A percentile compares a stretch with the other conserved stretches of the same genome.
phyloP scores from a whole-genome alignment of 1,284 basidiomycete species.

The Pseudozyma tsukubaensis region DNA sequence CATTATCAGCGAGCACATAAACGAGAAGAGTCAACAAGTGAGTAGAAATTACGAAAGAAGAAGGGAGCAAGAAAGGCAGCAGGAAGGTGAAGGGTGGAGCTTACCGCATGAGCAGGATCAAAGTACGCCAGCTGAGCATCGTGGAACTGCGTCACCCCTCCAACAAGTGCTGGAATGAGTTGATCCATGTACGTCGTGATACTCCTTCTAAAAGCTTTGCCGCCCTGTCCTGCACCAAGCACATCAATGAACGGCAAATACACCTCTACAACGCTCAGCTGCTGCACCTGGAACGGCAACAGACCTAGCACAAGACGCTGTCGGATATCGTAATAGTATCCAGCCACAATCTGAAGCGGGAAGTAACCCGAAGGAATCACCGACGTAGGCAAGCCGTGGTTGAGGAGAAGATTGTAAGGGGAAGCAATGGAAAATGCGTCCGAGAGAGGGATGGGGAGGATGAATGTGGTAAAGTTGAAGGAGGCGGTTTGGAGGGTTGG shows the following conservation, averaged over 20 bases:
- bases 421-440: constrained; percentile 15
- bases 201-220: constrained; percentile 17
- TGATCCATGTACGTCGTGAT: constrained; percentile 21
- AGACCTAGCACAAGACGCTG: constrained; percentile 8
- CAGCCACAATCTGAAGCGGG: constrained; percentile 10
- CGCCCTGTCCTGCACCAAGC: constrained; percentile 6
- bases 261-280: constrained; percentile 15
- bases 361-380: constrained; percentile 23
- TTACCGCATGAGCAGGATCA: constrained; percentile 23
- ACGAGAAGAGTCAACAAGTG: background rate
- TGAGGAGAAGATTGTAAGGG: constrained; percentile 14
- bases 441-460: constrained; percentile 24
- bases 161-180: constrained; percentile 16
- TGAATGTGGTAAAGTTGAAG: constrained; percentile 28
- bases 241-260: constrained; percentile 25
- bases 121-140: constrained; percentile 23
- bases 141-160: constrained; percentile 13
- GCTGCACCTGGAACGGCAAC: constrained; percentile 20
- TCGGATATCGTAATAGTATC: constrained; percentile 28
- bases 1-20: no score
- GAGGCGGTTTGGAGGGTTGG: constrained; percentile 22
- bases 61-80: background rate
- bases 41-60: background rate
- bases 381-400: constrained; percentile 16
- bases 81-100: background rate